A percentile compares a stretch with the other conserved stretches of the same genome.
These are phyloP conservation scores for Pythium pyrilobum DNA, from an alignment of 352 stramenopile species.

Conservation along the genomic window DNA sequence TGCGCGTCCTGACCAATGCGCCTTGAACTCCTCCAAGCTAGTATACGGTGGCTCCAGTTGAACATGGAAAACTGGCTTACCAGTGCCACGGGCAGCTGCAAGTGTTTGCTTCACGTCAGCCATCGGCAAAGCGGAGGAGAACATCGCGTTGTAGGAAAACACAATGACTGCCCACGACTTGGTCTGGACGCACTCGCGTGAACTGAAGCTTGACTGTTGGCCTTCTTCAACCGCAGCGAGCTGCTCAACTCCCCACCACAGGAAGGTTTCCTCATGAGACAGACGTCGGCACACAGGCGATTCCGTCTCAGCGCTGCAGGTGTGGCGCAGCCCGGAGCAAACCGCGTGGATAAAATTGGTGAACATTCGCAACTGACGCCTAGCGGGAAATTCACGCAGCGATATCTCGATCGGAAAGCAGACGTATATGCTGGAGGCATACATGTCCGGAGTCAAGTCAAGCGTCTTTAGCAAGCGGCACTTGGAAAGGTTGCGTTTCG, in stretches of 20 bases:
- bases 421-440: conserved; percentile 24
- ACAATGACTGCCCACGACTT: conserved; percentile 25
- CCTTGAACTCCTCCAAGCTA: conserved; percentile 24
- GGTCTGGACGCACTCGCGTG: no score
- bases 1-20: conserved; percentile 8
- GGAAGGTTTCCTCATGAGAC: conserved; percentile 22
- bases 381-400: background rate
- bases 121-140: conserved; percentile 19
- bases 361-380: background rate
- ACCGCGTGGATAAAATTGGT: conserved; percentile 19
- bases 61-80: conserved; percentile 25
- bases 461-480: conserved; percentile 19
- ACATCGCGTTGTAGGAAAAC: conserved; percentile 28
- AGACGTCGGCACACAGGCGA: conserved; percentile 21
- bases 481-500: conserved; percentile 7
- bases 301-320: conserved; percentile 17
- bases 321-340: conserved; percentile 25
- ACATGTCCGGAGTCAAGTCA: conserved; percentile 15
- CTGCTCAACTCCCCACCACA: conserved; percentile 28
- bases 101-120: conserved; percentile 20
- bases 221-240: background rate
- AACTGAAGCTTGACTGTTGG: background rate
- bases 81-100: background rate
- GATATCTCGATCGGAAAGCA: conserved; percentile 28
- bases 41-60: conserved; percentile 21